A percentile compares a stretch with the other conserved stretches of the same genome.
These are phyloP conservation scores for Daphne laureola DNA, from an alignment of 441 rosid genomes.

Conservation along the genomic window DNA sequence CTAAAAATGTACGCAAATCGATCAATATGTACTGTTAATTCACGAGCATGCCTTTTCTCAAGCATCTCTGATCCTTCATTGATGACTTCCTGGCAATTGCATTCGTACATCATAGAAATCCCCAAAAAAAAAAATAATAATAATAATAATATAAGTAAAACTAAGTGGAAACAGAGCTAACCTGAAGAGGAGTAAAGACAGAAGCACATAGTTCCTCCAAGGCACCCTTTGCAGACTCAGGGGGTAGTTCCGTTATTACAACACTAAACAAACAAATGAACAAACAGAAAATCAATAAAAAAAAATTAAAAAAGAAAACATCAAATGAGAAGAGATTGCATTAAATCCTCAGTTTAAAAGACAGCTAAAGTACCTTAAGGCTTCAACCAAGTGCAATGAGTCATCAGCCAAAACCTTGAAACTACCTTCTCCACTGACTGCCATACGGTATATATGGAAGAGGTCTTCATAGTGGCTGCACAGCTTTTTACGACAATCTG, in stretches of 20 bases:
- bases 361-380: constrained; percentile 56
- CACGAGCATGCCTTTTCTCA: constrained; percentile 90
- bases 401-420: constrained; percentile 92
- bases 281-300: constrained; percentile 20
- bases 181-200: constrained; percentile 86
- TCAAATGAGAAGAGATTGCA: constrained; percentile 11
- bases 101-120: constrained; percentile 17
- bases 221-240: constrained; percentile 78
- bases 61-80: constrained; percentile 70
- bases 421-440: constrained; percentile 76
- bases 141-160: constrained; percentile 14
- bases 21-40: constrained; percentile 89
- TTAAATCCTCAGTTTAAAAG: constrained; percentile 9
- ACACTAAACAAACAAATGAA: constrained; percentile 50
- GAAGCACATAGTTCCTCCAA: constrained; percentile 81
- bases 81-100: constrained; percentile 55
- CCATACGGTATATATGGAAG: constrained; percentile 70
- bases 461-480: constrained; percentile 76
- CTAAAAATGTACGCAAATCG: constrained; percentile 95
- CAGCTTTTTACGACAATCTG: constrained; percentile 91
- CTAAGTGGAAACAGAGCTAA: constrained; percentile 20
- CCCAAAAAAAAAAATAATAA: constrained; percentile 16
- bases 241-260: constrained; percentile 94
- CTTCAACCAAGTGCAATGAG: constrained; percentile 89
- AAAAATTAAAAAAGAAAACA: constrained; percentile 3